Conservation (phyloP, 2,329 filamentous ascomycete genomes). For the Rutstroemia sp. region DNA sequence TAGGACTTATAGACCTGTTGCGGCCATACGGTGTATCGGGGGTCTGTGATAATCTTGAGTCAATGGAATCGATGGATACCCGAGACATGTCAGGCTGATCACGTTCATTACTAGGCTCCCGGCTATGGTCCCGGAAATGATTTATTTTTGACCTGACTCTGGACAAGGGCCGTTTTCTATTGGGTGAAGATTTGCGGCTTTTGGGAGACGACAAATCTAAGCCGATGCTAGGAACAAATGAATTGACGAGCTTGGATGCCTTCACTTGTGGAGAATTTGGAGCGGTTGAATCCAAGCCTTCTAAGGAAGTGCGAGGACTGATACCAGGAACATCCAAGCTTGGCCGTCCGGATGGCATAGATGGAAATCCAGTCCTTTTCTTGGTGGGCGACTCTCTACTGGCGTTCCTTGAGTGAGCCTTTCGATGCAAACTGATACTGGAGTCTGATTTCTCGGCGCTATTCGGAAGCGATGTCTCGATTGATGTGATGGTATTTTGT, state of each 20-base stretch:
- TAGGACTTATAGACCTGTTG: constrained; percentile 32
- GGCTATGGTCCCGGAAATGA: constrained; percentile 29
- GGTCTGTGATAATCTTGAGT: constrained; percentile 17
- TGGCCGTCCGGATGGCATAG: constrained; percentile 21
- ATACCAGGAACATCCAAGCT: constrained; percentile 43
- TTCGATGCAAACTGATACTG: constrained; percentile 11
- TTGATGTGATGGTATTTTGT: constrained; percentile 10
- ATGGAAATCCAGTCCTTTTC: constrained; percentile 16
- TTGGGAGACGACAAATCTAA: constrained; percentile 55
- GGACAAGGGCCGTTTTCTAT: constrained; percentile 45
- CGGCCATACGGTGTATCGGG: constrained; percentile 15
- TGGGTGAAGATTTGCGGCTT: constrained; percentile 58
- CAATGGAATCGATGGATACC: constrained; percentile 3
- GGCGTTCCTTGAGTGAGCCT: constrained; percentile 16
- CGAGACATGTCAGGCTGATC: constrained; percentile 12
- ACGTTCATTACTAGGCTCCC: constrained; percentile 44
- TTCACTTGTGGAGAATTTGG: constrained; percentile 26
- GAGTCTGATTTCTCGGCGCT: constrained; percentile 12
- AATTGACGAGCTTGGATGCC: constrained; percentile 19
- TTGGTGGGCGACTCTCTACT: constrained; percentile 10
- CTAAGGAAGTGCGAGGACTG: constrained; percentile 33
- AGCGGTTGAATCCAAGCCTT: constrained; percentile 38
- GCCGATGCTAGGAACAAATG: constrained; percentile 46
- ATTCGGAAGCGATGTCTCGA: constrained; percentile 13
- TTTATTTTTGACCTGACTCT: constrained; percentile 34